Base-by-base conservation (phyloP, 2,329 filamentous ascomycete species). In the Trichophyton benhamiae region DNA sequence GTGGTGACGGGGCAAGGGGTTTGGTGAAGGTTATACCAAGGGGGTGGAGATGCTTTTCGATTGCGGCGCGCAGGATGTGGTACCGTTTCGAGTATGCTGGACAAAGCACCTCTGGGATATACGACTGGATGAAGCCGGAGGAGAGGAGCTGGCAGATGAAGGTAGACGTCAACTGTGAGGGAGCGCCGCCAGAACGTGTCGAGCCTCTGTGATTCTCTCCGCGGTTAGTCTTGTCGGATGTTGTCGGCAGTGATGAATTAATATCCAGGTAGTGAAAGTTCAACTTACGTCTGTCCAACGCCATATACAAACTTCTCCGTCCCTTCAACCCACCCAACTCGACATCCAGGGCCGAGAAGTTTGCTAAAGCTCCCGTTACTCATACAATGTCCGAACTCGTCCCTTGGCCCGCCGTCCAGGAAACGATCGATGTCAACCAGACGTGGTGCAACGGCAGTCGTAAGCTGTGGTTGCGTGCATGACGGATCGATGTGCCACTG, bases 341-440 rank as follows among this genome's bases (percentile, higher is more conserved):
- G 81, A 58, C 88, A 75, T 0, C 92, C 94, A 0, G 92, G 91
- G 0, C 84, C 90, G 30, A 85, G 81, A 42, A 97, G 84, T 73
- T 99, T 99, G 71, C 85, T 89, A 73, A 97, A 97, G 5, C 87
- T 90, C 22, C 88, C 91, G 71, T 97, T 97, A 68, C 87, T 91
- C 41, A 91, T 78, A 8, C 84, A 82, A 72, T 97, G 86, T 9
- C 92, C 91, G 70, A 92, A 96, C 49, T 78, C 78, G 72, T 84
- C 79, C 2, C 76, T 77, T 65, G 72, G 82, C 42, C 81, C 80
- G 0, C 82, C 83, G 22, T 86, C 84, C 7, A 91, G 76, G 20
- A 81, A 79, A 6, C 83, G 77, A 72, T 96, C 91, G 61, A 96
- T 77, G 70, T 96, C 91, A 17, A 89, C 84, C 0, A 96, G 77